Percentiles rank a stretch among this genome's conserved stretches.
These are phyloP conservation scores for Tinospora cordifolia DNA, from an alignment of 164 flowering plant species.

Conservation along the genomic window DNA sequence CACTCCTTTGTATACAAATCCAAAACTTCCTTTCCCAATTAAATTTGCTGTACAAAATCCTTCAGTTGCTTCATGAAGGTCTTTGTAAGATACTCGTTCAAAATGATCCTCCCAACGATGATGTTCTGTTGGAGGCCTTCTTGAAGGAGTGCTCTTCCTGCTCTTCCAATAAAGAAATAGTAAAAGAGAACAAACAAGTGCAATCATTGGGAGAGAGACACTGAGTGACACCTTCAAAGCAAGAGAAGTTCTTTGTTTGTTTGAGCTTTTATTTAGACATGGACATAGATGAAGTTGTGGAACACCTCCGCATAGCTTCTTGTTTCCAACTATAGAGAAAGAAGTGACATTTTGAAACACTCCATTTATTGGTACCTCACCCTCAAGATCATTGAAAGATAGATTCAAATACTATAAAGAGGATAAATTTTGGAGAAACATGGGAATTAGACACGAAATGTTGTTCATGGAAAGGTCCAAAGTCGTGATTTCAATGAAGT, in stretches of 20 bases:
- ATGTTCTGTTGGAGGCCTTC: not conserved
- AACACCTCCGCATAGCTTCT: conserved; percentile 11
- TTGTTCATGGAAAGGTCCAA: conserved; percentile 4
- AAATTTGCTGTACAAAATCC: conserved; percentile 9
- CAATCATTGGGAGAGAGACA: not conserved
- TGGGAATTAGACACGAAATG: not conserved
- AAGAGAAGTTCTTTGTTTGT: not conserved
- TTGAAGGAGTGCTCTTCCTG: not conserved
- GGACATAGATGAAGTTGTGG: not conserved
- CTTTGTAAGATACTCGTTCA: conserved; percentile 2
- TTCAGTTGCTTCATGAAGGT: conserved; percentile 5
- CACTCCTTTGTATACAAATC: conserved; percentile 7
- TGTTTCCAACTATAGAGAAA: conserved; percentile 8
- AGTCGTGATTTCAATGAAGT: not conserved
- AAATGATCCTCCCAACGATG: not conserved
- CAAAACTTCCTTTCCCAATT: conserved; percentile 9
- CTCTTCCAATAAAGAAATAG: not conserved
- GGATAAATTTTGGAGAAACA: not conserved
- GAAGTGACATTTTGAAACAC: conserved; percentile 10
- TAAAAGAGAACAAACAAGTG: not conserved
- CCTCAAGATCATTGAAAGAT: not conserved
- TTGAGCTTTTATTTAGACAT: not conserved
- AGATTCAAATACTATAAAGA: conserved; percentile 2
- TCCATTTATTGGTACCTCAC: not conserved
- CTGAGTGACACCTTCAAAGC: not conserved